phyloP scores from a whole-genome alignment of 1,284 basidiomycete species.

The Leccinum variabile region DNA sequence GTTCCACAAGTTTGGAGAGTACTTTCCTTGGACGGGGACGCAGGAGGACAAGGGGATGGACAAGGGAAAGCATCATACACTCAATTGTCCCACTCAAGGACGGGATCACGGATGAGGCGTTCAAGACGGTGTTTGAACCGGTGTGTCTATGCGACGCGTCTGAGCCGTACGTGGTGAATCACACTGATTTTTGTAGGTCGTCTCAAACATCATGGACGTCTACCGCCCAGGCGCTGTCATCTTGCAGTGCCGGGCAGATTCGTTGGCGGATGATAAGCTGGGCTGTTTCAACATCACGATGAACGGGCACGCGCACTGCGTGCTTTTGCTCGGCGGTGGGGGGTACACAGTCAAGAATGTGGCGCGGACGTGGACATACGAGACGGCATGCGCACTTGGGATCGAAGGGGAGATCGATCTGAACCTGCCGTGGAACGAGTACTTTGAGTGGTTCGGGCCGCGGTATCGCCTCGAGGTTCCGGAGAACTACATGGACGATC shows the following conservation, averaged over 20 bases:
- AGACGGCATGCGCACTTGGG: conserved; percentile 92
- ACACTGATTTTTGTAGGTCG: conserved; percentile 51
- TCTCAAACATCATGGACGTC: conserved; percentile 87
- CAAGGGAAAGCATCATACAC: conserved; percentile 85
- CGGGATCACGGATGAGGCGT: conserved; percentile 85
- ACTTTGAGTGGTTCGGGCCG: conserved; percentile 98
- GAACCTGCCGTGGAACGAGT: conserved; percentile 92
- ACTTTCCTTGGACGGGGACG: conserved; percentile 93
- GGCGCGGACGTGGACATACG: conserved; percentile 93
- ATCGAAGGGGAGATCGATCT: conserved; percentile 76
- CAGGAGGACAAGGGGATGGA: conserved; percentile 86
- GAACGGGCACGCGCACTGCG: conserved; percentile 91
- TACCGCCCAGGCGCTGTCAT: conserved; percentile 89
- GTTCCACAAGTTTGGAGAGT: conserved; percentile 97
- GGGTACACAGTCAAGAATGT: conserved; percentile 95
- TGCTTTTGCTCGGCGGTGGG: conserved; percentile 91
- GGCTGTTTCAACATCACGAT: conserved; percentile 97
- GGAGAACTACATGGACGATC: conserved; percentile 92
- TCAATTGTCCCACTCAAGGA: conserved; percentile 94
- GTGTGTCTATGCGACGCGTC: conserved; percentile 39
- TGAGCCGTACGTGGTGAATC: background rate
- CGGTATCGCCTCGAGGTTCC: conserved; percentile 92
- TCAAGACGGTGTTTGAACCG: conserved; percentile 85
- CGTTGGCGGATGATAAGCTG: conserved; percentile 92
- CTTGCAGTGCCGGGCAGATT: conserved; percentile 96